These are phyloP conservation scores for Uromyces viciae-fabae DNA, from an alignment of 1,284 basidiomycete species.

Conservation along the genomic window DNA sequence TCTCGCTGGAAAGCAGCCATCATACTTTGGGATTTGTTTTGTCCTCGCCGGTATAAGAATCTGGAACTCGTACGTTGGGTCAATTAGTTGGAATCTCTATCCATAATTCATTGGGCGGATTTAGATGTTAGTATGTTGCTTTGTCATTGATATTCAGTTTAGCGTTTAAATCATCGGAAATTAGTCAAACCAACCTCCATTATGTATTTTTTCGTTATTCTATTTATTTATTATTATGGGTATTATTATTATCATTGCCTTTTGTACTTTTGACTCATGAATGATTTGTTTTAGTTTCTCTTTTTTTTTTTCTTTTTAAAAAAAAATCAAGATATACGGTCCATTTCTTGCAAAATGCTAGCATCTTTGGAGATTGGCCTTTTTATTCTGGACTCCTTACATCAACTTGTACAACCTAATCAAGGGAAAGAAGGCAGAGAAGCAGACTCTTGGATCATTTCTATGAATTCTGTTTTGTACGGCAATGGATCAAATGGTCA, in stretches of 20 bases:
- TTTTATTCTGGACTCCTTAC: constrained; percentile 84
- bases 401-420: constrained; percentile 47
- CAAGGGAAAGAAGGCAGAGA: not conserved
- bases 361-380: constrained; percentile 54
- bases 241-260: not conserved
- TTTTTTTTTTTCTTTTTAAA: not conserved
- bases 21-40: constrained; percentile 38
- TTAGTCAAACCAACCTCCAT: not conserved
- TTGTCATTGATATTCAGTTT: not conserved
- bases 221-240: not conserved
- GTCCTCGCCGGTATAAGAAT: constrained; percentile 5
- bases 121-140: constrained; percentile 18
- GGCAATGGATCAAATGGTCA: constrained; percentile 70
- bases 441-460: constrained; percentile 62
- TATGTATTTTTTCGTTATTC: not conserved
- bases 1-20: constrained; percentile 32
- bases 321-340: constrained; percentile 13
- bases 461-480: constrained; percentile 89
- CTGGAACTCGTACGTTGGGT: not conserved
- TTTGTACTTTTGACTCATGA: not conserved
- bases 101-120: not conserved
- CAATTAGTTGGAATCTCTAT: constrained; percentile 10
- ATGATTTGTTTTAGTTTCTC: not conserved
- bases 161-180: not conserved
- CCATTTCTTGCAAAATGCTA: constrained; percentile 29